Evolutionary conservation across 257 asterid genomes (phyloP).

Genomic region (Gynochthodes officinalis): DNA sequence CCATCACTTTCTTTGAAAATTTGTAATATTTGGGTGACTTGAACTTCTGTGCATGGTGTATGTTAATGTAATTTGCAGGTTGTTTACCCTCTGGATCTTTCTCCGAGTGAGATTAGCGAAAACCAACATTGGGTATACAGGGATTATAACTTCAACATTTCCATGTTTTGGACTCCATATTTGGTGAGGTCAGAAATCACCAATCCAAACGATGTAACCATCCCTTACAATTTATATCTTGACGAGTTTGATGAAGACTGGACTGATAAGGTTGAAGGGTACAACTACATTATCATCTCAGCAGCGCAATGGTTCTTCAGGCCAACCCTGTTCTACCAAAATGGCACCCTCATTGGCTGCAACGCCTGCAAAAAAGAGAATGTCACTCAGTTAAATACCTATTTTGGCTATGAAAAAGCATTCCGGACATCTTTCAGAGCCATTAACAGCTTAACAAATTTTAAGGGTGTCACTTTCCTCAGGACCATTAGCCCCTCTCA

Average conservation of each 20-base stretch:
- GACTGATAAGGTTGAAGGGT: conserved; percentile 23
- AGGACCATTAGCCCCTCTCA: conserved; percentile 45
- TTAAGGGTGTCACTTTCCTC: conserved; percentile 29
- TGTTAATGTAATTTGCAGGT: conserved; percentile 22
- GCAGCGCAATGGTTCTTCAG: conserved; percentile 45
- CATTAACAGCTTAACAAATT: conserved; percentile 15
- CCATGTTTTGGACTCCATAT: conserved; percentile 49
- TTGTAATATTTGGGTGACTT: no score
- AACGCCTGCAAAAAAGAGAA: conserved; percentile 46
- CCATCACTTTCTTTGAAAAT: no score
- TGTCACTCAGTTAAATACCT: conserved; percentile 28
- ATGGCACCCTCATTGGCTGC: conserved; percentile 45
- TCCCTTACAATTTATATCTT: conserved; percentile 44
- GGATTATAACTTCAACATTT: conserved; percentile 45
- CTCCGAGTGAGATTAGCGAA: conserved; percentile 22
- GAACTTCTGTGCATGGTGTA: no score
- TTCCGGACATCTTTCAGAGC: conserved; percentile 33
- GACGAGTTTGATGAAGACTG: conserved; percentile 46
- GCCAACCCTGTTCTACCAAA: conserved; percentile 44
- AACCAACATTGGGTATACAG: conserved; percentile 36
- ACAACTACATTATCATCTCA: conserved; percentile 32
- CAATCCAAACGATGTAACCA: conserved; percentile 29
- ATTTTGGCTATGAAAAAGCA: conserved; percentile 38
- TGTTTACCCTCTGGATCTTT: conserved; percentile 30
- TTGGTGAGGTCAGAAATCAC: conserved; percentile 32